These are phyloP conservation scores for Sclerotinia spermophila DNA, from an alignment of 2,329 filamentous ascomycete genomes.

Conservation along the genomic window DNA sequence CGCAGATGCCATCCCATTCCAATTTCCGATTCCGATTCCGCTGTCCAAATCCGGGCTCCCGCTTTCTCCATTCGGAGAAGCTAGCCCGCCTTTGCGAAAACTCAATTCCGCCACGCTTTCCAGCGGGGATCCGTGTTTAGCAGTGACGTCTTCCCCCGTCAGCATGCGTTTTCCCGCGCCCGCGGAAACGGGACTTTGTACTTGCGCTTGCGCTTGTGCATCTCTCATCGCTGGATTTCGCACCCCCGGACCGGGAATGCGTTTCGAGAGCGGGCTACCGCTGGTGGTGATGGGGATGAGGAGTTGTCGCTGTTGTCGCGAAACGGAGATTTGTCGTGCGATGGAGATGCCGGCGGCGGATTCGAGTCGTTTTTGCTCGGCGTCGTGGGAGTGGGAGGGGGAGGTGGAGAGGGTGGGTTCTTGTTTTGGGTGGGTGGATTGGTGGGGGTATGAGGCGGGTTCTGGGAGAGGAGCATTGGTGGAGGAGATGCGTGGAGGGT, in stretches of 20 bases:
- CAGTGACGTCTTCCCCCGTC: background rate
- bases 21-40: too few relatives aligned
- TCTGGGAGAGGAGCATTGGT: background rate
- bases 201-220: too few relatives aligned
- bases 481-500: background rate
- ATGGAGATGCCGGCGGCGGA: constrained; percentile 63
- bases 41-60: background rate
- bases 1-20: background rate
- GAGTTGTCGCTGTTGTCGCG: constrained; percentile 57
- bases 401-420: background rate
- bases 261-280: background rate
- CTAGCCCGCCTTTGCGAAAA: background rate
- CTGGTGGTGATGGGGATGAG: constrained; percentile 46
- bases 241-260: background rate
- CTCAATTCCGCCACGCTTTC: background rate
- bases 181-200: background rate
- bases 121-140: background rate
- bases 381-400: background rate
- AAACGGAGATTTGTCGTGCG: constrained; percentile 64
- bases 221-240: too few relatives aligned
- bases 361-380: constrained; percentile 43
- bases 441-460: background rate
- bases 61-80: background rate
- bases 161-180: background rate
- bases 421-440: background rate